Percentiles rank a stretch among this genome's conserved stretches.
These are phyloP conservation scores for Cavenderia fasciculata DNA, from an alignment of 78 protist genomes.

Conservation along the genomic window DNA sequence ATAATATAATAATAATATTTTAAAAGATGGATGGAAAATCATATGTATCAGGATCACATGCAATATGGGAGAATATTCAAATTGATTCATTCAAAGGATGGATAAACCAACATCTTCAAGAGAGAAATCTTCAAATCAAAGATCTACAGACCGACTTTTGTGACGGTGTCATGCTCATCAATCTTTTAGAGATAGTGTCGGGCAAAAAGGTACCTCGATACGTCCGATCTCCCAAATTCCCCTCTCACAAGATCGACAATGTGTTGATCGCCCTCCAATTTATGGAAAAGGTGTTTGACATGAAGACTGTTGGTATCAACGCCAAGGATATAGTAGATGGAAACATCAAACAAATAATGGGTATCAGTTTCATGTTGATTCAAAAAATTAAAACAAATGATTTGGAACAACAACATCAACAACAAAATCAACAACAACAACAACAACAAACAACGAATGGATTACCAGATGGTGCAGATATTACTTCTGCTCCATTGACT, in stretches of 20 bases:
- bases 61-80: slow-evolving; percentile 74
- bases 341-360: slow-evolving; percentile 74
- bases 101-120: slow-evolving; percentile 73
- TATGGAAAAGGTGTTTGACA: slow-evolving; percentile 62
- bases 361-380: slow-evolving; percentile 70
- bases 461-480: not conserved
- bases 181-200: slow-evolving; percentile 75
- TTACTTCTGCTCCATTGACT: no score
- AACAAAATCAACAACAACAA: not conserved
- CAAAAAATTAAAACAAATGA: slow-evolving; percentile 56
- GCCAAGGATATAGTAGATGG: slow-evolving; percentile 80
- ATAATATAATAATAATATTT: not conserved
- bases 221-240: slow-evolving; percentile 60
- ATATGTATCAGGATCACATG: slow-evolving; percentile 52
- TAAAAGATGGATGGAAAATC: not conserved
- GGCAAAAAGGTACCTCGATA: slow-evolving; percentile 71
- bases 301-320: slow-evolving; percentile 52
- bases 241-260: slow-evolving; percentile 80
- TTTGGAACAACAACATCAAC: slow-evolving; percentile 36
- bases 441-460: no score
- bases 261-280: slow-evolving; percentile 49
- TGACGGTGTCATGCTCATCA: slow-evolving; percentile 76
- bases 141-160: slow-evolving; percentile 54
- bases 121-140: slow-evolving; percentile 43
- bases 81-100: slow-evolving; percentile 74